A percentile compares a stretch with the other conserved stretches of the same genome.
Conservation (phyloP, 2,329 filamentous ascomycete species). For the Pseudocercospora vitis region DNA sequence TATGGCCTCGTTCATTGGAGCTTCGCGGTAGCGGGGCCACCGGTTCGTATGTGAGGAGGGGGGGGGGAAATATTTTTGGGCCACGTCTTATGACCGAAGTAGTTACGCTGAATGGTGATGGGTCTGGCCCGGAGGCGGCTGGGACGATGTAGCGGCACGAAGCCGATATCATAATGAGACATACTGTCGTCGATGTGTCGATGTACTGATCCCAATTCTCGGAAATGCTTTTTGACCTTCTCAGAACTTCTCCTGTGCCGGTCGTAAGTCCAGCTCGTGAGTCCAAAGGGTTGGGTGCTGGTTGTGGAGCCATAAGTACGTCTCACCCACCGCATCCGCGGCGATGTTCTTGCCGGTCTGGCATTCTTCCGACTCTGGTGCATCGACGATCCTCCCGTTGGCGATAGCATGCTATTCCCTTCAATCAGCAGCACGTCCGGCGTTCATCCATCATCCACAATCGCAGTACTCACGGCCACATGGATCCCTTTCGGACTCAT, state of each 20-base stretch:
- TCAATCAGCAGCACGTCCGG: too few relatives aligned
- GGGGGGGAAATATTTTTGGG: not conserved
- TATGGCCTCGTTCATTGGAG: too few relatives aligned
- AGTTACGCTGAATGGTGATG: slow-evolving; percentile 6
- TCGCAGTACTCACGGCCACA: slow-evolving; percentile 42
- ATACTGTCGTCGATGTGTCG: too few relatives aligned
- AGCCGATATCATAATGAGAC: too few relatives aligned
- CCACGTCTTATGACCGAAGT: not conserved
- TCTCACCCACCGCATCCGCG: slow-evolving; percentile 58
- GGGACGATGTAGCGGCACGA: too few relatives aligned
- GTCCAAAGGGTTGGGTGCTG: slow-evolving; percentile 54
- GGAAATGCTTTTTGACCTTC: not conserved
- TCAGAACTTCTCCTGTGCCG: slow-evolving; percentile 52
- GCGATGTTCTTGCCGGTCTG: slow-evolving; percentile 57
- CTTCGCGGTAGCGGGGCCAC: not conserved
- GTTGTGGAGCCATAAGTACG: slow-evolving; percentile 53
- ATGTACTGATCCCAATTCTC: too few relatives aligned
- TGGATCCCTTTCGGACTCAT: slow-evolving; percentile 58
- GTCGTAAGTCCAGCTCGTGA: slow-evolving; percentile 54
- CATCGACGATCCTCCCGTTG: slow-evolving; percentile 56
- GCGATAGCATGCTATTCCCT: slow-evolving; percentile 53
- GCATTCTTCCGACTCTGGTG: slow-evolving; percentile 48
- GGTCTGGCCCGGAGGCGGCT: too few relatives aligned
- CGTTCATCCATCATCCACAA: not conserved
- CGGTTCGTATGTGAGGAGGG: not conserved